A percentile compares a stretch with the other conserved stretches of the same genome.
Evolutionary conservation across 169 alveolate genomes (phyloP).

Genomic region (Perkinsus marinus): DNA sequence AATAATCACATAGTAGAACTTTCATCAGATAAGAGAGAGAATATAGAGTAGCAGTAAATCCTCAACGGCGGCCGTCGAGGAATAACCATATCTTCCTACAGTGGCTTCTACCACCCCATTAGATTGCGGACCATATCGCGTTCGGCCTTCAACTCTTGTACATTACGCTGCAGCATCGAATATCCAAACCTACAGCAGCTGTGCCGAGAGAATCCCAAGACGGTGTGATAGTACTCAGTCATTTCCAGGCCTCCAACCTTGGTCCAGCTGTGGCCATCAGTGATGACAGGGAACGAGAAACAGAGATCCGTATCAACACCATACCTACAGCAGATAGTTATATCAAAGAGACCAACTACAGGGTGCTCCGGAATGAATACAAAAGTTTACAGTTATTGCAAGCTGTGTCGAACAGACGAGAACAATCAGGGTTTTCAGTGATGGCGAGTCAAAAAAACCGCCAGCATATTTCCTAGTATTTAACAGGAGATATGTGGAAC

Average conservation of each 20-base stretch:
- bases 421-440: too few species aligned
- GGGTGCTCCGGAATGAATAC: too few species aligned
- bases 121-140: neutral
- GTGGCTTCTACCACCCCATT: neutral
- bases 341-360: too few species aligned
- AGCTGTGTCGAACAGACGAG: too few species aligned
- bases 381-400: too few species aligned
- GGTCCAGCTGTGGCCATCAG: neutral
- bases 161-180: neutral
- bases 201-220: too few species aligned
- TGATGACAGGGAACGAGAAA: neutral
- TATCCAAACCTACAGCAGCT: neutral
- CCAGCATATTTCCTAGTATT: too few species aligned
- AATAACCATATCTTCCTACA: neutral
- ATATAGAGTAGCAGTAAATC: neutral
- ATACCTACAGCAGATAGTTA: neutral
- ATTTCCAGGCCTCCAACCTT: neutral
- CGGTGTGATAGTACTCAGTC: too few species aligned
- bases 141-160: neutral
- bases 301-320: neutral
- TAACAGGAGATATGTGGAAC: too few species aligned
- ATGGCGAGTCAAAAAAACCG: too few species aligned
- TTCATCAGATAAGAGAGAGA: too few species aligned
- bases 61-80: neutral
- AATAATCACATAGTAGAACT: neutral